Conservation (phyloP, 108 stramenopile species). For the Fistulifera solaris region DNA sequence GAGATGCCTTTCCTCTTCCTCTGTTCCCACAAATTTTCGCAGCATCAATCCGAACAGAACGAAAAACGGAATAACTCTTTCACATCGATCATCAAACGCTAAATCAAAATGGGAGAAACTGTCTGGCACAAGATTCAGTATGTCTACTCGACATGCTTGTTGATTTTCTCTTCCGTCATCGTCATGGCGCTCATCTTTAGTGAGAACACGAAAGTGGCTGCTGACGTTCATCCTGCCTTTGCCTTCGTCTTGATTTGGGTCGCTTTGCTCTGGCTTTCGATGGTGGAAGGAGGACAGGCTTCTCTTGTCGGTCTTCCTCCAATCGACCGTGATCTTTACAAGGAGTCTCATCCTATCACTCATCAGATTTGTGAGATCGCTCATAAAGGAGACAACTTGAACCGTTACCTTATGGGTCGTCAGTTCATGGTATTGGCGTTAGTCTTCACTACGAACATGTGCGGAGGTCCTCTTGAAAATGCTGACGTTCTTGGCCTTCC, state of each 20-base stretch:
- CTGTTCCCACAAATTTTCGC: too few relatives aligned
- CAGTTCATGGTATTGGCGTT: constrained; percentile 81
- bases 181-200: constrained; percentile 30
- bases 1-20: too few relatives aligned
- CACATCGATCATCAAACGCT: too few relatives aligned
- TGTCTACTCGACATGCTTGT: constrained; percentile 7
- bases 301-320: constrained; percentile 70
- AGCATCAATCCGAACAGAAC: too few relatives aligned
- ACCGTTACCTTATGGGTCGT: constrained; percentile 79
- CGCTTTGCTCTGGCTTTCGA: constrained; percentile 53
- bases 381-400: constrained; percentile 80
- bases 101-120: not conserved
- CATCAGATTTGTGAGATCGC: constrained; percentile 38
- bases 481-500: constrained; percentile 56
- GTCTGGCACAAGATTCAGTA: constrained; percentile 4
- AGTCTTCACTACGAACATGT: constrained; percentile 61
- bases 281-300: constrained; percentile 75
- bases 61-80: too few relatives aligned
- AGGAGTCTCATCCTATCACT: constrained; percentile 55
- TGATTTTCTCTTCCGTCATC: constrained; percentile 17
- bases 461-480: constrained; percentile 44
- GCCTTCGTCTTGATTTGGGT: constrained; percentile 38
- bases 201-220: constrained; percentile 12
- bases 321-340: constrained; percentile 58
- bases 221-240: constrained; percentile 42